Evolutionary conservation across 2,329 filamentous ascomycete species (phyloP), one percentile per base, ranked within the genome.

Genomic region (Venturia nashicola): DNA sequence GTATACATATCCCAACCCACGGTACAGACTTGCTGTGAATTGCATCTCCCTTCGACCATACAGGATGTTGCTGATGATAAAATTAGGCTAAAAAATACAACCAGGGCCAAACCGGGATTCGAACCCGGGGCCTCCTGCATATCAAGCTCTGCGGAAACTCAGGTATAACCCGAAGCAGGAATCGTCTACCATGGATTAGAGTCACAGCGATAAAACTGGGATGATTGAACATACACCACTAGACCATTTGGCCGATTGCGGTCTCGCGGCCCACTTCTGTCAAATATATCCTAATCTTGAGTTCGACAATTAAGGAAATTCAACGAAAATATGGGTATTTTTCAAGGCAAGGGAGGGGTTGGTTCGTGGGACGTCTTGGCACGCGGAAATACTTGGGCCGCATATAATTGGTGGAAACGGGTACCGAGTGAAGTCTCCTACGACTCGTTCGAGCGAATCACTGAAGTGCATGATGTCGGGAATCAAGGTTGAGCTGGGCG

Each of bases 181-280:
- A 57, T 57, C 51, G 51, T 57, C 51, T 57, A n/a, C 14, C 12
- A 2, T 2, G 20, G 20, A 55, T 55, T 18, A 5, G 27, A 14
- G 5, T 55, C 8, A 18, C 27, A 2, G 2, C 2, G 32, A 20
- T 18, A 6, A 27, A 18, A 34, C 4, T 14, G 32, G 27, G 5
- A 36, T 27, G 16, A n/a, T n/a, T n/a, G n/a, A n/a, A n/a, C n/a
- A n/a, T 55, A 57, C 51, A 57, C 51, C 51, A 57, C 51, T 57
- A 57, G 51, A 57, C 51, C 51, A 57, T 57, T 57, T 57, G 51
- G 51, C 51, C 51, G 14, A 36, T 36, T 57, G 32, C 9, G 7
- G 43, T n/a, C n/a, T n/a, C n/a, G n/a, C n/a, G n/a, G n/a, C n/a
- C n/a, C n/a, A n/a, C n/a, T n/a, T n/a, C n/a, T n/a, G 12, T 2